Evolutionary conservation across 139 green algal genomes (phyloP).

Genomic region (Closterium sp.): DNA sequence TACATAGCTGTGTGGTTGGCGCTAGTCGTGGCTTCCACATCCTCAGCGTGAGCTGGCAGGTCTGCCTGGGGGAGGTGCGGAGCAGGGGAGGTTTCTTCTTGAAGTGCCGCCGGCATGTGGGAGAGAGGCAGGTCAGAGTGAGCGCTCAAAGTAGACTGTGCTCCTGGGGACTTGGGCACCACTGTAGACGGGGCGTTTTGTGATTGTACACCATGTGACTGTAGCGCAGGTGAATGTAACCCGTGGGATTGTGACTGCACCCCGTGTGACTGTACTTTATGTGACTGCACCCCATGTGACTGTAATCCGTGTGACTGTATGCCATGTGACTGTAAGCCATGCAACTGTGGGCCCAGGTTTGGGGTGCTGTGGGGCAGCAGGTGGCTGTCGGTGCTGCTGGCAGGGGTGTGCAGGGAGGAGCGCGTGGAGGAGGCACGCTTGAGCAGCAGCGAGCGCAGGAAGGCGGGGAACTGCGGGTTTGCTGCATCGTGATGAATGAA

Average conservation of each 20-base stretch:
- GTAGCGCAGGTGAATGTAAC: not conserved
- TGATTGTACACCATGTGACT: not conserved
- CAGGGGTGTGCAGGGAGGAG: not conserved
- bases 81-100: not conserved
- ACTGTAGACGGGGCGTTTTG: not conserved
- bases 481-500: not conserved
- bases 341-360: not conserved
- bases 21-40: not conserved
- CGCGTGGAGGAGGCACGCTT: not conserved
- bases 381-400: not conserved
- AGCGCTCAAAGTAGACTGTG: not conserved
- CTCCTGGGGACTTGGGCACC: not conserved
- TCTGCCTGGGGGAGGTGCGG: not conserved
- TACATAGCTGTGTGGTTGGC: not conserved
- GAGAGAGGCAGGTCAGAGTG: not conserved
- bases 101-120: not conserved
- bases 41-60: not conserved
- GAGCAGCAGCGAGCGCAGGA: not conserved
- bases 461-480: too few relatives aligned
- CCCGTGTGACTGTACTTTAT: not conserved
- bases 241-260: not conserved
- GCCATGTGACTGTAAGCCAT: not conserved
- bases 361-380: not conserved
- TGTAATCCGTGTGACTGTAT: not conserved
- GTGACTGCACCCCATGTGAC: not conserved